Evolutionary conservation across 2,329 filamentous ascomycete species (phyloP), one percentile per base, ranked within the genome.

Genomic region (Pseudocercospora vitis): DNA sequence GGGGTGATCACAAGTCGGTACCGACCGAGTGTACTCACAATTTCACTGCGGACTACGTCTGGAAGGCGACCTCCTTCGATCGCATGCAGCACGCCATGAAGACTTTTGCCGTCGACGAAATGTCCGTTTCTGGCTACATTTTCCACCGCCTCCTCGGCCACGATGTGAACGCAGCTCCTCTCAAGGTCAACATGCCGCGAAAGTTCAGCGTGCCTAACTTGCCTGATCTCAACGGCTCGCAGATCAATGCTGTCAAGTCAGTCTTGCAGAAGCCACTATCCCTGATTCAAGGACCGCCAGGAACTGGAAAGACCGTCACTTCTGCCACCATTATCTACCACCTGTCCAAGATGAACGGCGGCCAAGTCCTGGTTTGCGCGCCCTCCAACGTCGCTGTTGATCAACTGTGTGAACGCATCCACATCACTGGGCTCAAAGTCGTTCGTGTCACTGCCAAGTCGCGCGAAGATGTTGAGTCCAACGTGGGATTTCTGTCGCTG

Each of bases 61-160:
- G 94, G 94, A 99, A 99, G 71, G 94, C 95, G 11, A 99, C 95
- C 0, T 97, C 92, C 0, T 99, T 99, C 70, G 94, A 99, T 68
- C 91, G 94, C 59, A 99, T 99, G 94, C 94, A 99, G 72, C 84
- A 91, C 62, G 95, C 94, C 50, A 97, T 99, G 92, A 97, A 96
- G 79, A 97, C 90, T 0, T 99, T 99, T 70, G 94, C 94, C 4
- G 85, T 97, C 39, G 92, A 99, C 64, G 94, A 99, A 73, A 89
- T 95, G 87, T 96, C 91, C 68, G 92, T 99, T 37, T 97, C 94
- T 18, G 94, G 94, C 31, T 99, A 96, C 74, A 96, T 99, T 61
- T 99, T 97, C 77, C 94, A 99, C 71, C 94, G 94, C 62, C 81
- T 99, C 18, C 83, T 99, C 26, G 94, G 94, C 50, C 91, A 97